phyloP scores from a whole-genome alignment of 2,329 filamentous ascomycete species.

The Botrytis sinoallii region DNA sequence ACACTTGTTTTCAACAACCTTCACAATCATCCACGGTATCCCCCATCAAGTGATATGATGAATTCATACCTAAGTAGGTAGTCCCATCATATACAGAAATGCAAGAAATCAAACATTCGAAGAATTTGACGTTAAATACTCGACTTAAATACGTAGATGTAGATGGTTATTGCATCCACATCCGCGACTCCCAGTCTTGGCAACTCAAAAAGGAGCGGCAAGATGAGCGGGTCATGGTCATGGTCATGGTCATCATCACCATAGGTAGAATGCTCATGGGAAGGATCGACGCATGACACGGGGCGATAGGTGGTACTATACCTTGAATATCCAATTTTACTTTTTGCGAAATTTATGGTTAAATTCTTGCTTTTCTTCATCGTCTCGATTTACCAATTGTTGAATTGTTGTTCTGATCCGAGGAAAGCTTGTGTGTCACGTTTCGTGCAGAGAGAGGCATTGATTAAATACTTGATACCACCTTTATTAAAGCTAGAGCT shows the following conservation, averaged over 20 bases:
- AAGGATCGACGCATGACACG: neutral
- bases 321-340: neutral
- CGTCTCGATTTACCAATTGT: neutral
- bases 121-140: accelerated
- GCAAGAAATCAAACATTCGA: neutral
- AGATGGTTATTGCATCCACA: too few relatives aligned
- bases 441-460: slow-evolving; percentile 85
- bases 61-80: too few relatives aligned
- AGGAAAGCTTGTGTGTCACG: neutral
- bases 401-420: neutral
- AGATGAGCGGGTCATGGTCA: neutral
- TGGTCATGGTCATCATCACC: neutral
- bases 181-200: neutral
- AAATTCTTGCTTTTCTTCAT: too few relatives aligned
- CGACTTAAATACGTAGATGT: neutral
- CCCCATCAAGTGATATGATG: too few relatives aligned
- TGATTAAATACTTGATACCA: slow-evolving; percentile 56
- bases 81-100: too few relatives aligned
- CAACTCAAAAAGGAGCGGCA: neutral
- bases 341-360: neutral
- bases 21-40: accelerated
- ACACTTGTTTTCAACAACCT: neutral
- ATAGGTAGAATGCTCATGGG: neutral
- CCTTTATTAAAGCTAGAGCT: slow-evolving; percentile 59
- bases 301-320: neutral